Evolutionary conservation across 192 early-diverging fungal species (phyloP).

Genomic region (Entomortierella beljakovae): DNA sequence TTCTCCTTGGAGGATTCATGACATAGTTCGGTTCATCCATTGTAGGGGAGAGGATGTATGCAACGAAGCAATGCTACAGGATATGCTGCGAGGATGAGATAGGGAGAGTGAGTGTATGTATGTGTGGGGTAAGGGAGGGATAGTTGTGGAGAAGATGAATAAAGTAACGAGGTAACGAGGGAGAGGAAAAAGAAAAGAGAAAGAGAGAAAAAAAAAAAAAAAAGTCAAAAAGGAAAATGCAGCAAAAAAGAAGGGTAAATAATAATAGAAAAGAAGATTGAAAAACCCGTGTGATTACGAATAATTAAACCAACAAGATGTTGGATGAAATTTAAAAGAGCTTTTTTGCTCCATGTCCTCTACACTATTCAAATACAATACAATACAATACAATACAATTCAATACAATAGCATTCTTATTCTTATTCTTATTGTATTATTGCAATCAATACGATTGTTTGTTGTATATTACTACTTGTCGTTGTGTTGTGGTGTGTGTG

Average conservation of each 20-base stretch:
- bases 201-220: constrained; percentile 1
- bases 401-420: too few species aligned
- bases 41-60: neutral
- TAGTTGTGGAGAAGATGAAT: neutral
- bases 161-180: neutral
- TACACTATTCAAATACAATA: neutral
- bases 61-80: too few species aligned
- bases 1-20: constrained; percentile 39
- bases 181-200: constrained; percentile 1
- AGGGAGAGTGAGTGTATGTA: neutral
- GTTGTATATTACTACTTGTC: too few species aligned
- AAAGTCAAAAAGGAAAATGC: neutral
- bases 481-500: too few species aligned
- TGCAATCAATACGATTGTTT: too few species aligned
- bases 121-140: neutral
- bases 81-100: neutral
- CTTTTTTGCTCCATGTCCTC: too few species aligned
- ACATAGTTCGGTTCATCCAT: neutral
- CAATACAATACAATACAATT: neutral
- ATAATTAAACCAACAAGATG: neutral
- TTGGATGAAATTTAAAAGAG: too few species aligned
- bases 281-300: neutral
- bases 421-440: too few species aligned
- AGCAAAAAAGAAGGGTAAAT: neutral
- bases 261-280: too few species aligned